A percentile compares a stretch with the other conserved stretches of the same genome.
These are phyloP conservation scores for Castanea mollissima DNA, from an alignment of 306 rosid genomes.

Conservation along the genomic window DNA sequence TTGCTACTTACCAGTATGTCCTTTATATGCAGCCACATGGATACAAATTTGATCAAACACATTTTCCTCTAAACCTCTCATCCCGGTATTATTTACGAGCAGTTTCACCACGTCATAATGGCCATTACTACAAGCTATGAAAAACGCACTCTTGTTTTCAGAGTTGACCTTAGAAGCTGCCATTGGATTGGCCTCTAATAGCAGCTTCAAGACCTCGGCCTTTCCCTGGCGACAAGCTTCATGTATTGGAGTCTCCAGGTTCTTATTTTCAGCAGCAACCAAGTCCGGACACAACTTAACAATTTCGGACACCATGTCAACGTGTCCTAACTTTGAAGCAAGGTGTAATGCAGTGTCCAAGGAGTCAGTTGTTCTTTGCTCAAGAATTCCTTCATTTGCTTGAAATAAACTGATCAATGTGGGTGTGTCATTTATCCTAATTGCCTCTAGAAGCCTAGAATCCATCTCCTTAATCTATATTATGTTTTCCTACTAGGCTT, in stretches of 20 bases:
- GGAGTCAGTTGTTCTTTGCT: constrained; percentile 44
- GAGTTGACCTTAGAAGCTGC: constrained; percentile 42
- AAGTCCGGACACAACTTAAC: constrained; percentile 48
- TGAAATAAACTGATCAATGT: constrained; percentile 36
- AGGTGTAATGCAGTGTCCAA: constrained; percentile 58
- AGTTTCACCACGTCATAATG: constrained; percentile 52
- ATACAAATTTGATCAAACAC: constrained; percentile 46
- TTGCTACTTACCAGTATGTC: constrained; percentile 46
- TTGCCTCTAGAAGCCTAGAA: constrained; percentile 37
- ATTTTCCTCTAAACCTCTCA: constrained; percentile 21
- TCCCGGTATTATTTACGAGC: constrained; percentile 36
- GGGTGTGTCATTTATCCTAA: constrained; percentile 31
- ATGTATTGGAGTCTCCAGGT: constrained; percentile 58
- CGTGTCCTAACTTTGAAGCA: constrained; percentile 54
- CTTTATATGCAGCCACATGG: constrained; percentile 54
- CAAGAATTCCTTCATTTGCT: constrained; percentile 37
- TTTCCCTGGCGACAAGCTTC: constrained; percentile 56
- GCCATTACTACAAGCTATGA: constrained; percentile 57
- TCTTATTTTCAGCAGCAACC: constrained; percentile 51
- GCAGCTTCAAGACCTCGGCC: constrained; percentile 33
- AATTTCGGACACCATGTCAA: constrained; percentile 45
- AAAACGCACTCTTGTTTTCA: constrained; percentile 34
- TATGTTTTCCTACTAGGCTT: background rate
- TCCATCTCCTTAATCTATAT: constrained; percentile 35
- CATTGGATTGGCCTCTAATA: constrained; percentile 42